Conservation (phyloP, 2,329 filamentous ascomycete species). For the Verruconis gallopava region DNA sequence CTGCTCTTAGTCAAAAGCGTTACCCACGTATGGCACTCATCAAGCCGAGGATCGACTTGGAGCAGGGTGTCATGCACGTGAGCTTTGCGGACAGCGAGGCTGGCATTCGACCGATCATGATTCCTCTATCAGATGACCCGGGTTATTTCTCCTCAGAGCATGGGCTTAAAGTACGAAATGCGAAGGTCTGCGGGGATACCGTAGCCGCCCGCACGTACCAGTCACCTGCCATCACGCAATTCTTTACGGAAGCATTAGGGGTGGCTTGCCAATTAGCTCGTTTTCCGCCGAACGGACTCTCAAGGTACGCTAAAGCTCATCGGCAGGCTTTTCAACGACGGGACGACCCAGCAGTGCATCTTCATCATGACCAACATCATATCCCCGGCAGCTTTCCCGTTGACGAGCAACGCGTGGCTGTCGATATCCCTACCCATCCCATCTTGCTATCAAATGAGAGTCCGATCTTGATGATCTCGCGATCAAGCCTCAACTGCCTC, state of each 20-base stretch:
- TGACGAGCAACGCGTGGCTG: slow-evolving; percentile 21
- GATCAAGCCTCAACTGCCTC: slow-evolving; percentile 63
- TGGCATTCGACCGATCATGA: slow-evolving; percentile 22
- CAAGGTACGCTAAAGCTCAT: slow-evolving; percentile 59
- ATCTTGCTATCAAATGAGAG: slow-evolving; percentile 88
- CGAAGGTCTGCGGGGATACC: slow-evolving; percentile 72
- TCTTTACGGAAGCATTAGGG: slow-evolving; percentile 64
- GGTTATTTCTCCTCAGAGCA: slow-evolving; percentile 35
- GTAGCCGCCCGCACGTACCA: slow-evolving; percentile 60
- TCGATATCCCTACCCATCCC: slow-evolving; percentile 40
- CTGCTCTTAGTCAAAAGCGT: slow-evolving; percentile 76
- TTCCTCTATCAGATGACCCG: slow-evolving; percentile 57
- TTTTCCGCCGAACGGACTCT: slow-evolving; percentile 53
- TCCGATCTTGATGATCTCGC: slow-evolving; percentile 74
- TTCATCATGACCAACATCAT: neutral
- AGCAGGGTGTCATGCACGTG: slow-evolving; percentile 51
- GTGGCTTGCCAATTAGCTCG: slow-evolving; percentile 74
- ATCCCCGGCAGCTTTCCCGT: slow-evolving; percentile 9
- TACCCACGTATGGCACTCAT: slow-evolving; percentile 81
- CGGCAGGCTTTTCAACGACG: slow-evolving; percentile 31
- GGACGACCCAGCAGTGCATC: neutral
- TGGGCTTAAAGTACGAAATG: slow-evolving; percentile 33
- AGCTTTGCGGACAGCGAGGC: slow-evolving; percentile 30
- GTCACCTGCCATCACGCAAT: slow-evolving; percentile 50
- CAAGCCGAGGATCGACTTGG: slow-evolving; percentile 59